Evolutionary conservation across 192 early-diverging fungal species (phyloP).

Genomic region (Mycoemilia scoparia): DNA sequence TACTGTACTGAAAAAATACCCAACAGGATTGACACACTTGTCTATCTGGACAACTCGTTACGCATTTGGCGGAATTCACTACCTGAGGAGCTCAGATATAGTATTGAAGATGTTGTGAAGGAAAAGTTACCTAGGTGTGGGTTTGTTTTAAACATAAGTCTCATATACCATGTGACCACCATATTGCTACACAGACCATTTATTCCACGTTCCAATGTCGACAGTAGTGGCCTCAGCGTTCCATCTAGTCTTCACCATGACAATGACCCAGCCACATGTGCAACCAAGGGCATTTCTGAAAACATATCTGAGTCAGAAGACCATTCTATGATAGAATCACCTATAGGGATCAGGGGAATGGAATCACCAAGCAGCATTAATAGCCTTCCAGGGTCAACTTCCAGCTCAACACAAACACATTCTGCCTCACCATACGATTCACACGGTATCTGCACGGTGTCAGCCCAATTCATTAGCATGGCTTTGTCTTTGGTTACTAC

Average conservation of each 20-base stretch:
- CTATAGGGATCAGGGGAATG: no score
- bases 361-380: no score
- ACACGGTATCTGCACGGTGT: constrained; percentile 28
- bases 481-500: constrained; percentile 20
- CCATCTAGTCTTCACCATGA: constrained; percentile 3
- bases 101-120: constrained; percentile 15
- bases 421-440: constrained; percentile 14
- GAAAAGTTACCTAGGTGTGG: constrained; percentile 17
- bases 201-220: no score
- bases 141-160: constrained; percentile 22
- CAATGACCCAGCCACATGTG: no score
- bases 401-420: constrained; percentile 1
- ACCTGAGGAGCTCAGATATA: constrained; percentile 19
- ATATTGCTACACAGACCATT: constrained; percentile 30
- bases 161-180: constrained; percentile 28
- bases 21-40: constrained; percentile 17
- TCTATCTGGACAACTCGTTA: constrained; percentile 24
- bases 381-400: no score
- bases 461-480: constrained; percentile 26
- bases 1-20: constrained; percentile 19
- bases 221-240: constrained; percentile 13
- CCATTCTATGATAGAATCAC: no score
- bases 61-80: constrained; percentile 23
- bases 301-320: no score
- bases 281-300: no score